Percentiles rank a stretch among this genome's conserved stretches.
Conservation (phyloP, 352 stramenopile genomes). For the Globisporangium splendens region DNA sequence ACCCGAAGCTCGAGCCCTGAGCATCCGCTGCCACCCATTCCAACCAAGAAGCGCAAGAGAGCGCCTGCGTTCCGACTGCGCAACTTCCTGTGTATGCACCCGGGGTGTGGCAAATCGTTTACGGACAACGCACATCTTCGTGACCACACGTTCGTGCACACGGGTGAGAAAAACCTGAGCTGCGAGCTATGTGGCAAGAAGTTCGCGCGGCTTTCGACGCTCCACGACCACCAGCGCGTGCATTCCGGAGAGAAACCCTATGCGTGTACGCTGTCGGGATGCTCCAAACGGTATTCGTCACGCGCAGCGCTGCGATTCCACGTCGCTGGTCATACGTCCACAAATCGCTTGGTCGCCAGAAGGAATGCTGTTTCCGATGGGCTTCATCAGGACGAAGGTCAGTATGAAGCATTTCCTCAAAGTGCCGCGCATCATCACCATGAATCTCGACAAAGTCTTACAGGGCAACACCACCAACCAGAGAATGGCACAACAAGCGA, state of each 20-base stretch:
- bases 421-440: neutral
- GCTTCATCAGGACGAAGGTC: too few relatives aligned
- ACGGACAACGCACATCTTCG: slow-evolving; percentile 62
- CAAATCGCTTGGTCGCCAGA: neutral
- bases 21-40: neutral
- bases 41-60: slow-evolving; percentile 38
- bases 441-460: neutral
- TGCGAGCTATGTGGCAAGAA: slow-evolving; percentile 43
- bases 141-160: slow-evolving; percentile 74
- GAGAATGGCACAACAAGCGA: neutral
- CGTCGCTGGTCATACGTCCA: slow-evolving; percentile 25
- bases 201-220: slow-evolving; percentile 51
- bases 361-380: neutral
- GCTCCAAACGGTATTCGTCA: slow-evolving; percentile 40
- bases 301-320: slow-evolving; percentile 63
- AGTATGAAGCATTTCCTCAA: neutral
- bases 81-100: slow-evolving; percentile 69
- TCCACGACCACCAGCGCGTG: slow-evolving; percentile 63
- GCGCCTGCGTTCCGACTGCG: slow-evolving; percentile 40
- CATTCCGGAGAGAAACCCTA: slow-evolving; percentile 77
- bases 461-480: neutral
- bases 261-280: slow-evolving; percentile 25
- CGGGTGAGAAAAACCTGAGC: slow-evolving; percentile 56
- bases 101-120: slow-evolving; percentile 66
- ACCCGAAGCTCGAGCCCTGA: neutral